A percentile compares a stretch with the other conserved stretches of the same genome.
phyloP scores from a whole-genome alignment of 768 basidiomycete species.

The Botryobasidium botryosum region DNA sequence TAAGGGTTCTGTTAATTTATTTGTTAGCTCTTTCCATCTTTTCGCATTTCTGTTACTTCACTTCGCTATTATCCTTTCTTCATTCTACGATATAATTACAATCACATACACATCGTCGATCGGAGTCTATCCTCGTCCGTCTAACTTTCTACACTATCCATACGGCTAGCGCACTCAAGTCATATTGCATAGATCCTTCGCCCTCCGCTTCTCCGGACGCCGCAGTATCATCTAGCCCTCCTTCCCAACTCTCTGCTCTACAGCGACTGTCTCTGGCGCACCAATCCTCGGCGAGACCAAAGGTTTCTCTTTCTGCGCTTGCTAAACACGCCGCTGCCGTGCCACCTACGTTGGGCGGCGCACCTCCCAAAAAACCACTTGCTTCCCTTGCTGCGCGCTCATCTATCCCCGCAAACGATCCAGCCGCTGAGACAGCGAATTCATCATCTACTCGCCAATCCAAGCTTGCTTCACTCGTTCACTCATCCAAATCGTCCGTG shows the following conservation, averaged over 20 bases:
- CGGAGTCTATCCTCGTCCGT: no score
- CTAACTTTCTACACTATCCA: no score
- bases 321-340: conserved; percentile 5
- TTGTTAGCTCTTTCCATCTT: conserved; percentile 20
- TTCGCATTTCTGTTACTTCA: no score
- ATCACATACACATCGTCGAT: no score
- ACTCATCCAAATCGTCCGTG: no score
- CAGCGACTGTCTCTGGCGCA: conserved; percentile 30
- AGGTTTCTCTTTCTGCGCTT: conserved; percentile 10
- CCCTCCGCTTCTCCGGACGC: conserved; percentile 21
- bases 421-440: no score
- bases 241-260: conserved; percentile 21
- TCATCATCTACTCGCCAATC: no score
- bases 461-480: conserved; percentile 57
- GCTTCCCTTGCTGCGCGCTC: conserved; percentile 15
- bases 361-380: conserved; percentile 29
- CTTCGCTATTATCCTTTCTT: no score
- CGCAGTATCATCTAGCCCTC: conserved; percentile 24
- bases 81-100: no score
- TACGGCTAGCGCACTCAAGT: no score
- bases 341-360: neutral
- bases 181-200: no score
- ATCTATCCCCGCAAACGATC: no score
- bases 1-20: conserved; percentile 30
- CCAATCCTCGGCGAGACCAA: conserved; percentile 34